These are phyloP conservation scores for Nitzschia putrida DNA, from an alignment of 108 stramenopile species.

Conservation along the genomic window DNA sequence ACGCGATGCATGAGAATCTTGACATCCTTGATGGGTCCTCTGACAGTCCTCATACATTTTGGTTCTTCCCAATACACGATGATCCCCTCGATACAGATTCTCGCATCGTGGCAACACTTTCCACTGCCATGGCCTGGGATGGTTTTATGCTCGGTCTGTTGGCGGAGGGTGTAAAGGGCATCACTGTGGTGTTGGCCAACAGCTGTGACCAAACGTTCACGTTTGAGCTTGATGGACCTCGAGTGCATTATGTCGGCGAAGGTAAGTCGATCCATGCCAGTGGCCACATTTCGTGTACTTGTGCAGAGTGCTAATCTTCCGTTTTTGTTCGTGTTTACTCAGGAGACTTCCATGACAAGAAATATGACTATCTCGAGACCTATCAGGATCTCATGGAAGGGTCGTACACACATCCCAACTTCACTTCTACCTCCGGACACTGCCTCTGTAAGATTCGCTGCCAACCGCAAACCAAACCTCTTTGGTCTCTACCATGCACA, in stretches of 20 bases:
- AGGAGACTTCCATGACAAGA: slow-evolving; percentile 7
- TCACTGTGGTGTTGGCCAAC: slow-evolving; percentile 9
- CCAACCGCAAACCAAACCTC: neutral
- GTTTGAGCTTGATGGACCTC: neutral
- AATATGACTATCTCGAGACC: neutral
- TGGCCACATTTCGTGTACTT: too few species aligned
- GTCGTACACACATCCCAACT: neutral
- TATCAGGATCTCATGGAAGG: slow-evolving; percentile 1
- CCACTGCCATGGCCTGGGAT: slow-evolving; percentile 8
- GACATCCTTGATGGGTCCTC: neutral
- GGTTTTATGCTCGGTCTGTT: neutral
- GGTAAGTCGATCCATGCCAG: too few species aligned
- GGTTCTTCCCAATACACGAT: slow-evolving; percentile 1
- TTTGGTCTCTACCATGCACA: neutral
- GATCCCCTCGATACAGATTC: neutral
- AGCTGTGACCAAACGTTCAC: slow-evolving; percentile 13
- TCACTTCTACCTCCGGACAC: neutral
- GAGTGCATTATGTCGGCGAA: neutral
- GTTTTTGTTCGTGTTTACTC: too few species aligned
- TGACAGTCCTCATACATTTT: neutral
- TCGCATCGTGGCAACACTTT: neutral
- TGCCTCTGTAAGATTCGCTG: neutral
- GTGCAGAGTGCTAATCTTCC: too few species aligned
- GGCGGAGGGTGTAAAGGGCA: neutral
- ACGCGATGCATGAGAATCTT: slow-evolving; percentile 2